These are phyloP conservation scores for Yamadazyma takamatsuzukensis DNA, from an alignment of 805 yeast species.

Conservation along the genomic window DNA sequence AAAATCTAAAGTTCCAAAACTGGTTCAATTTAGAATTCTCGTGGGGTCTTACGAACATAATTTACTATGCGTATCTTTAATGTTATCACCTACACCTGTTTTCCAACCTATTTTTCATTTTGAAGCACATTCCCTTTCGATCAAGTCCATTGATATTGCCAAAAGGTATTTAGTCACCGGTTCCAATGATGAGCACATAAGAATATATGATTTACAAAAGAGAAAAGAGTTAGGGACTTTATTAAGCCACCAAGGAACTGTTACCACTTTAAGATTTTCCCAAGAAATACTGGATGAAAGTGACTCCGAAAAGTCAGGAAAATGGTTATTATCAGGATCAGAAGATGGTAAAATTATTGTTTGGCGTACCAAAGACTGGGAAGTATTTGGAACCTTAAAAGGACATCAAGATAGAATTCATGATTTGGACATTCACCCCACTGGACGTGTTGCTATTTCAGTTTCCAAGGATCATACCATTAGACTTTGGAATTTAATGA, in stretches of 20 bases:
- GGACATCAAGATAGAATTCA: conserved; percentile 85
- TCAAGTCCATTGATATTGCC: conserved; percentile 78
- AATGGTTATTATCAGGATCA: conserved; percentile 88
- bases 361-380: conserved; percentile 99
- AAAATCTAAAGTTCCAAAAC: background rate
- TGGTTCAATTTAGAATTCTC: conserved; percentile 61
- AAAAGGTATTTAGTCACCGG: conserved; percentile 88
- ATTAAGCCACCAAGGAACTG: conserved; percentile 84
- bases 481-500: conserved; percentile 94
- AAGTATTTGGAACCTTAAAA: conserved; percentile 77
- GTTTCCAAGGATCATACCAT: conserved; percentile 83
- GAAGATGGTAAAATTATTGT: conserved; percentile 87
- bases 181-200: conserved; percentile 91
- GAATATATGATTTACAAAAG: conserved; percentile 89
- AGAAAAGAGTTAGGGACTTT: conserved; percentile 91
- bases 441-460: conserved; percentile 85
- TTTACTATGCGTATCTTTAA: conserved; percentile 69
- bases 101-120: conserved; percentile 95
- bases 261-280: conserved; percentile 73
- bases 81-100: conserved; percentile 43
- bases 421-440: conserved; percentile 85
- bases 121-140: conserved; percentile 88
- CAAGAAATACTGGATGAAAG: conserved; percentile 31
- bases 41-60: conserved; percentile 97
- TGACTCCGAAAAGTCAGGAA: conserved; percentile 49